Evolutionary conservation across 441 rosid genomes (phyloP).

Genomic region (Erysimum pusillum): DNA sequence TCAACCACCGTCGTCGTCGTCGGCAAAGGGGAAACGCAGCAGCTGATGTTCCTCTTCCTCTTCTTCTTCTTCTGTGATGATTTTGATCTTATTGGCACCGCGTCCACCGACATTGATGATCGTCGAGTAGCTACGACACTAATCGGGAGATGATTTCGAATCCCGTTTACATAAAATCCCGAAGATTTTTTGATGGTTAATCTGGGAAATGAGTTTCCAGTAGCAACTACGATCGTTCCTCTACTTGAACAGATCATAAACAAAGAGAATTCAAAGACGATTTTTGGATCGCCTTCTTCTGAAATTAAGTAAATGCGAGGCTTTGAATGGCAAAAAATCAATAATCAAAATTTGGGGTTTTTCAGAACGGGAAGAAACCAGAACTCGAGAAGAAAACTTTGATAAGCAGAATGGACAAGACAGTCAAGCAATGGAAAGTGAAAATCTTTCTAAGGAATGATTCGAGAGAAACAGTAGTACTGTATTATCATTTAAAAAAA

Average conservation of each 20-base stretch:
- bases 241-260: slow-evolving; percentile 50
- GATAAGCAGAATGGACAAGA: slow-evolving; percentile 7
- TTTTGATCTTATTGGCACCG: slow-evolving; percentile 26
- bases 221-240: slow-evolving; percentile 35
- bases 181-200: background rate
- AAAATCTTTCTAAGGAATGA: slow-evolving; percentile 18
- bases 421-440: slow-evolving; percentile 26
- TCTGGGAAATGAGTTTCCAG: slow-evolving; percentile 20
- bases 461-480: background rate
- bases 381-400: slow-evolving; percentile 14
- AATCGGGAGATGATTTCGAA: slow-evolving; percentile 4
- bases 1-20: slow-evolving; percentile 48
- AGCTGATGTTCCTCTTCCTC: slow-evolving; percentile 52
- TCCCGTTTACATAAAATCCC: slow-evolving; percentile 4
- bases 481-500: background rate
- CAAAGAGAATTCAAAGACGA: slow-evolving; percentile 26
- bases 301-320: slow-evolving; percentile 12
- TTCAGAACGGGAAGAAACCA: background rate
- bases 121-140: slow-evolving; percentile 8
- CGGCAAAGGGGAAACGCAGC: slow-evolving; percentile 37
- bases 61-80: slow-evolving; percentile 50
- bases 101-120: slow-evolving; percentile 31
- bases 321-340: background rate
- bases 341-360: slow-evolving; percentile 32
- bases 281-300: slow-evolving; percentile 36